A percentile compares a stretch with the other conserved stretches of the same genome.
Conservation (phyloP, 176 grass and related monocot species). For the Aegilops longissima region DNA sequence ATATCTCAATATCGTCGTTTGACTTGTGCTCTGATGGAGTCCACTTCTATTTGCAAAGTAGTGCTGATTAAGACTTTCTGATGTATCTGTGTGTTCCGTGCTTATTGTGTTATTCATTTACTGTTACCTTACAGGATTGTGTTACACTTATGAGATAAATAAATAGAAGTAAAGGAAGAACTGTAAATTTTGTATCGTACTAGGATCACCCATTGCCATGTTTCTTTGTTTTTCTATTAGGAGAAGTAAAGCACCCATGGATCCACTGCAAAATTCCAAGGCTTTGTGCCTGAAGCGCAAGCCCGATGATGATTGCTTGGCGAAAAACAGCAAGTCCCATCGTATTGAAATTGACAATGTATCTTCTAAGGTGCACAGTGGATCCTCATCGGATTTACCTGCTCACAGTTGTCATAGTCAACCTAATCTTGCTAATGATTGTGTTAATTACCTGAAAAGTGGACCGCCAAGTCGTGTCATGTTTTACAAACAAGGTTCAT, state of each 20-base stretch:
- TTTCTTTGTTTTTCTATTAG: constrained; percentile 20
- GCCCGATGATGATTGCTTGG: constrained; percentile 24
- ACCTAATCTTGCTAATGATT: constrained; percentile 42
- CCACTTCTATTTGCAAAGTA: neutral
- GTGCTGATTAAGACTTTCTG: neutral
- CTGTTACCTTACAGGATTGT: constrained; percentile 29
- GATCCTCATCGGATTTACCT: constrained; percentile 12
- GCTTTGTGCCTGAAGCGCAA: constrained; percentile 46
- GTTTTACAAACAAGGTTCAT: constrained; percentile 52
- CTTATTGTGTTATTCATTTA: neutral
- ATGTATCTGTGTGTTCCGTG: neutral
- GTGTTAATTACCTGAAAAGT: constrained; percentile 50
- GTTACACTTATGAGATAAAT: constrained; percentile 27
- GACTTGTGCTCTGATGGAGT: neutral
- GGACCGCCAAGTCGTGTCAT: constrained; percentile 32
- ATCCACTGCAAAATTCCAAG: constrained; percentile 13
- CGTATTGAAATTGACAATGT: neutral
- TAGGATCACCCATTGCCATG: constrained; percentile 21
- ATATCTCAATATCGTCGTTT: neutral
- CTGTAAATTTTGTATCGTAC: constrained; percentile 31
- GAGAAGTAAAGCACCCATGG: constrained; percentile 30
- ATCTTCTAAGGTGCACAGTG: constrained; percentile 3
- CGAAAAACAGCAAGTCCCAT: constrained; percentile 9
- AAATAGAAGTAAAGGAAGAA: neutral
- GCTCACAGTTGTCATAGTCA: constrained; percentile 26